Percentiles rank a stretch among this genome's conserved stretches.
phyloP scores from a whole-genome alignment of 345 rosid species.

The Sonneratia caseolaris region DNA sequence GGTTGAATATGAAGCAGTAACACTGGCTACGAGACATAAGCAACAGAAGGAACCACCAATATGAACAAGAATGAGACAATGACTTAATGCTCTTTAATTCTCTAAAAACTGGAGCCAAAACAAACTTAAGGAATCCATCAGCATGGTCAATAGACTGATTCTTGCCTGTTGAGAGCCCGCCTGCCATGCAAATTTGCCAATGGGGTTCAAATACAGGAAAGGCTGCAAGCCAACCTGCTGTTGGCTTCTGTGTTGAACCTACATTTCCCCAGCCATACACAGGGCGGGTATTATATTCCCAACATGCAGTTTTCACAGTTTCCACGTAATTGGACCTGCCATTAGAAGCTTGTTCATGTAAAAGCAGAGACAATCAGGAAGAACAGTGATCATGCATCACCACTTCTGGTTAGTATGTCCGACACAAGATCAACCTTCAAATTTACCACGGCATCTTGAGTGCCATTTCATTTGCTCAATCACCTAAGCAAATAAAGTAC shows the following conservation, averaged over 20 bases:
- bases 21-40: not conserved
- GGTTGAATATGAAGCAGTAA: not conserved
- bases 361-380: not conserved
- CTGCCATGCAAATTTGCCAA: slow-evolving; percentile 98
- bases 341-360: slow-evolving; percentile 14
- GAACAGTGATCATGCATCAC: not conserved
- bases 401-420: not conserved
- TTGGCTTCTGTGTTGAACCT: slow-evolving; percentile 65
- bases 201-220: slow-evolving; percentile 98
- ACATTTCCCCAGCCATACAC: slow-evolving; percentile 92
- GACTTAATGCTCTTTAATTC: not conserved
- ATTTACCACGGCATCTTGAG: not conserved
- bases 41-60: not conserved
- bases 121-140: not conserved
- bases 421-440: not conserved
- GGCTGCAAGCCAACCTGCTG: slow-evolving; percentile 98
- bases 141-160: slow-evolving; percentile 12
- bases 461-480: not conserved
- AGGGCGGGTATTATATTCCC: slow-evolving; percentile 94
- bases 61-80: not conserved
- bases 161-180: slow-evolving; percentile 91
- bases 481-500: not conserved
- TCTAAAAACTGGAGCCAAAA: not conserved
- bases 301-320: slow-evolving; percentile 72
- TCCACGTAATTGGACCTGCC: slow-evolving; percentile 57